These are phyloP conservation scores for Lichtheimia hyalospora DNA, from an alignment of 371 early-diverging fungal genomes.

Conservation along the genomic window DNA sequence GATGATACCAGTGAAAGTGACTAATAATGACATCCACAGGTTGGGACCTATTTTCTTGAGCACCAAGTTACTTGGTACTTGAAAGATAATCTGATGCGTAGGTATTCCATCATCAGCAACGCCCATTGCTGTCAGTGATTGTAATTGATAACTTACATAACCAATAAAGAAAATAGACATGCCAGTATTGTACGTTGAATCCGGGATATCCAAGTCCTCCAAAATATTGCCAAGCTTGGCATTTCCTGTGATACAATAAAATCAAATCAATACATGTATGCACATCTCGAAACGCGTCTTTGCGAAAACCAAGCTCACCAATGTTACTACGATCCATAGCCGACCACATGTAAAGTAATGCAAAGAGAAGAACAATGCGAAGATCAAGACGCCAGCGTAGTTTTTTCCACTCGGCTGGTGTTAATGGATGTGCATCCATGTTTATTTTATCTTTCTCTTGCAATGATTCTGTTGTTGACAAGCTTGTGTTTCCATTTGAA, in stretches of 20 bases:
- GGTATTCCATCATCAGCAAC: not conserved
- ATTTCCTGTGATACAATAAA: conserved; percentile 28
- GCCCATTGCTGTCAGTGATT: not conserved
- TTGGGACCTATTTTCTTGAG: conserved; percentile 63
- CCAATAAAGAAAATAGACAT: conserved; percentile 66
- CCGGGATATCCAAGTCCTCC: conserved; percentile 39
- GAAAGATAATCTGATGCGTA: conserved; percentile 50
- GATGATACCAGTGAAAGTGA: conserved; percentile 42
- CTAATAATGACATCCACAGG: conserved; percentile 68
- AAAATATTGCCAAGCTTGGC: conserved; percentile 56
- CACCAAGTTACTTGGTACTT: conserved; percentile 72
- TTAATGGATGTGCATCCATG: not conserved
- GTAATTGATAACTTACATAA: conserved; percentile 29
- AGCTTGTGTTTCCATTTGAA: too few species aligned
- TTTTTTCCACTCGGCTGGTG: not conserved
- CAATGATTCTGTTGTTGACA: not conserved
- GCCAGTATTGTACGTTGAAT: conserved; percentile 54
- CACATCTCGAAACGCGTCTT: too few species aligned
- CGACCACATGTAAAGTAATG: conserved; percentile 48
- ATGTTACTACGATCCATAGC: conserved; percentile 56
- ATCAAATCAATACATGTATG: too few species aligned
- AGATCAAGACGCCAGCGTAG: conserved; percentile 18
- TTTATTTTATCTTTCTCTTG: not conserved
- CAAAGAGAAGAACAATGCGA: conserved; percentile 29
- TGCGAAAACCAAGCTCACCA: conserved; percentile 15